These are phyloP conservation scores for Platanthera guangdongensis DNA, from an alignment of 106 monocot species.

Conservation along the genomic window DNA sequence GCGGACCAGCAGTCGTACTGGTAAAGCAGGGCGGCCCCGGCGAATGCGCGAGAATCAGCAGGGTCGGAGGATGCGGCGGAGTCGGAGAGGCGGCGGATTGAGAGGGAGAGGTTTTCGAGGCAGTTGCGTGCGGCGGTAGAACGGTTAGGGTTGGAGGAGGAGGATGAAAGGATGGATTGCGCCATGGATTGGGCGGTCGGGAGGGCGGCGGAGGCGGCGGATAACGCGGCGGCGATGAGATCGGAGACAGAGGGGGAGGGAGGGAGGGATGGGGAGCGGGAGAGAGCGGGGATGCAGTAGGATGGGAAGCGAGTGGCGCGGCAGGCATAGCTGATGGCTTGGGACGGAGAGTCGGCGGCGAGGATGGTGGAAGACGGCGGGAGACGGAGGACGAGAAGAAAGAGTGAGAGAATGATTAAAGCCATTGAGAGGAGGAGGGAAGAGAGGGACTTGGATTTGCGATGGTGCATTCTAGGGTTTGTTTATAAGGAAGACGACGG, in stretches of 20 bases:
- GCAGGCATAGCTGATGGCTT: constrained; percentile 23
- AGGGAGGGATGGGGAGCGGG: constrained; percentile 16
- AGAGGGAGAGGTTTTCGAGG: constrained; percentile 32
- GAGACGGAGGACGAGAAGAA: constrained; percentile 8
- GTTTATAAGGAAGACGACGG: not conserved
- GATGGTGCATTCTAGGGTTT: constrained; percentile 4
- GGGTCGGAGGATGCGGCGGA: not conserved
- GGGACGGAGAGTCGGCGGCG: not conserved
- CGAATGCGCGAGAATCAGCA: constrained; percentile 16
- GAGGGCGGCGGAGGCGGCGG: constrained; percentile 17
- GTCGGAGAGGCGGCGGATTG: constrained; percentile 18
- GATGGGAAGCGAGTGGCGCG: constrained; percentile 27
- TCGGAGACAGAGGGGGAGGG: constrained; percentile 18
- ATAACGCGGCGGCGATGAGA: constrained; percentile 17
- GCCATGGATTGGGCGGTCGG: constrained; percentile 27
- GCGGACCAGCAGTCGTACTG: constrained; percentile 85
- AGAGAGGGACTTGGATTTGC: not conserved
- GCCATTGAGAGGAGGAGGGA: constrained; percentile 14
- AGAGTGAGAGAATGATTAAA: constrained; percentile 6
- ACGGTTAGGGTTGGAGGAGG: constrained; percentile 31
- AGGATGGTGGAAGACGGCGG: not conserved
- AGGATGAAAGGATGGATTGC: constrained; percentile 38
- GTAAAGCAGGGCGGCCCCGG: constrained; percentile 57
- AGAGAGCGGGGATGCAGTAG: constrained; percentile 25
- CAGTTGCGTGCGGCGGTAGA: constrained; percentile 44